A percentile compares a stretch with the other conserved stretches of the same genome.
Evolutionary conservation across 2,329 filamentous ascomycete genomes (phyloP).

Genomic region (Alternaria triticimaculans): DNA sequence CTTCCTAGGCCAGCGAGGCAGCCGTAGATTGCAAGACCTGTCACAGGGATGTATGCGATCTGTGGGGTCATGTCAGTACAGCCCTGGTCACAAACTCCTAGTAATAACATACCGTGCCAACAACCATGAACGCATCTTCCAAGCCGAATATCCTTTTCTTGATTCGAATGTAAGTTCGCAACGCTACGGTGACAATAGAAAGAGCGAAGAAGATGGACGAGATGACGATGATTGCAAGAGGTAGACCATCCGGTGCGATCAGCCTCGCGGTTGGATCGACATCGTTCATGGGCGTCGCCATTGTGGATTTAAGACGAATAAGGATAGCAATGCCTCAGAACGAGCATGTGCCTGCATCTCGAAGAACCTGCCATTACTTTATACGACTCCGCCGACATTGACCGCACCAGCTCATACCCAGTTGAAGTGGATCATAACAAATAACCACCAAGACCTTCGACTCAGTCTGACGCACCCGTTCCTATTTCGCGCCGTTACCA

Average conservation of each 20-base stretch:
- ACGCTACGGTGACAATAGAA: constrained; percentile 20
- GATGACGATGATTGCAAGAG: constrained; percentile 24
- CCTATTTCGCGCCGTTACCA: not conserved
- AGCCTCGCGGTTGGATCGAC: constrained; percentile 20
- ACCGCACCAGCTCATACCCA: not conserved
- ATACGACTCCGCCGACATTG: not conserved
- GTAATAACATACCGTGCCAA: constrained; percentile 13
- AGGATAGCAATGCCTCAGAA: not conserved
- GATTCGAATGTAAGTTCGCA: constrained; percentile 25
- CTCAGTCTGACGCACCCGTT: not conserved
- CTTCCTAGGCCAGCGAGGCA: constrained; percentile 26
- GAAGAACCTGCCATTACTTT: not conserved
- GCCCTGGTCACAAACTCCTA: too few relatives aligned
- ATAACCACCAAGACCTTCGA: not conserved
- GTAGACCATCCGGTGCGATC: constrained; percentile 21
- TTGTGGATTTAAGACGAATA: not conserved
- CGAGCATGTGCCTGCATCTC: not conserved
- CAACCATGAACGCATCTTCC: constrained; percentile 26
- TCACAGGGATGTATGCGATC: not conserved
- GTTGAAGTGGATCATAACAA: not conserved
- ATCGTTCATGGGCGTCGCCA: not conserved
- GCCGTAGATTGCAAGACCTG: not conserved
- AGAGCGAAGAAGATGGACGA: constrained; percentile 23
- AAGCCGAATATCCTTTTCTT: constrained; percentile 22
- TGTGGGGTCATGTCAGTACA: not conserved